These are phyloP conservation scores for Kwoniella botswanensis DNA, from an alignment of 768 basidiomycete species.

Conservation along the genomic window DNA sequence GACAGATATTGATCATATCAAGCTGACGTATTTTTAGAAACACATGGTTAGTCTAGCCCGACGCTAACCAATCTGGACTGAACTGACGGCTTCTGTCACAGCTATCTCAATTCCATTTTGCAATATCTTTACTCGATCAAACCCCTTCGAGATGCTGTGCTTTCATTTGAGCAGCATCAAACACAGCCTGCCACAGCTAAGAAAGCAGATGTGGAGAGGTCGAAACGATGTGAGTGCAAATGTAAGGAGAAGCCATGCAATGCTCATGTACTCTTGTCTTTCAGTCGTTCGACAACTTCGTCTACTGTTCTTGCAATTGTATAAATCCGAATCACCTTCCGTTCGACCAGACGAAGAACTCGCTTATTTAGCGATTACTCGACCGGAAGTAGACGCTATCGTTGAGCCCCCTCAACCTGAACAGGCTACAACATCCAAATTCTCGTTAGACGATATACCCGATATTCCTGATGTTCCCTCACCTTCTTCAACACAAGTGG, in stretches of 20 bases:
- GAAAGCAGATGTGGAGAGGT: constrained; percentile 48
- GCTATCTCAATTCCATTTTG: constrained; percentile 57
- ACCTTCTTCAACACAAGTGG: constrained; percentile 42
- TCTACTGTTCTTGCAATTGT: constrained; percentile 46
- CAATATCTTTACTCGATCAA: constrained; percentile 56
- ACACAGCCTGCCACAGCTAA: not conserved
- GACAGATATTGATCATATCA: not conserved
- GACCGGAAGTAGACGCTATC: constrained; percentile 49
- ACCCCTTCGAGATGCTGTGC: constrained; percentile 51
- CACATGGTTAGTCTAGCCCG: constrained; percentile 46
- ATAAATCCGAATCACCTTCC: constrained; percentile 42
- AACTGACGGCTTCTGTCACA: constrained; percentile 13
- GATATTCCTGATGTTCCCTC: constrained; percentile 33
- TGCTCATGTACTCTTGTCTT: constrained; percentile 1
- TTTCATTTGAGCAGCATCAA: constrained; percentile 39
- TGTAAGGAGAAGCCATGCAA: not conserved
- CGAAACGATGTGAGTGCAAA: constrained; percentile 47
- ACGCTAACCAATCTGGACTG: not conserved
- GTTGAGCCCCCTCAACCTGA: constrained; percentile 29
- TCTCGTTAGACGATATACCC: constrained; percentile 37
- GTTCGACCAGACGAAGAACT: constrained; percentile 55
- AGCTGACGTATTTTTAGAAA: constrained; percentile 41
- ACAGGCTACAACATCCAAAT: not conserved
- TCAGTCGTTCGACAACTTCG: constrained; percentile 49
- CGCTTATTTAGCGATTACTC: constrained; percentile 56